These are phyloP conservation scores for Globisporangium parvum DNA, from an alignment of 352 stramenopile species.

Conservation along the genomic window DNA sequence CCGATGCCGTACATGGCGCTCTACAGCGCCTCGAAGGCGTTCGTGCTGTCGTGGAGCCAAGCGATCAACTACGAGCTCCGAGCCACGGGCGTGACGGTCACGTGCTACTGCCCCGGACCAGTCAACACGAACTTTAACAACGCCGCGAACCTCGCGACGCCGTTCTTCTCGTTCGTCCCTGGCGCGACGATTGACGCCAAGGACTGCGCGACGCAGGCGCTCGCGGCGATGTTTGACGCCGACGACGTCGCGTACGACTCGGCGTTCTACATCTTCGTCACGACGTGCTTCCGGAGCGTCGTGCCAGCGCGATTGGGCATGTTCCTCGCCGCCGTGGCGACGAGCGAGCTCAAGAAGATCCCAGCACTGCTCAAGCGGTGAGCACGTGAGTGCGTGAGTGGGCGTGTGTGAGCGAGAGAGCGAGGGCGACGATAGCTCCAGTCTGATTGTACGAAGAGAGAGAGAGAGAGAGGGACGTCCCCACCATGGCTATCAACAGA, in stretches of 20 bases:
- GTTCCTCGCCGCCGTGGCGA: conserved; percentile 30
- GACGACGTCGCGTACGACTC: conserved; percentile 44
- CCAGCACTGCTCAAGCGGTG: conserved; percentile 21
- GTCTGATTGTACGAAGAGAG: neutral
- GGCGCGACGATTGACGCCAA: conserved; percentile 29
- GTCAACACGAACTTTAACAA: conserved; percentile 70
- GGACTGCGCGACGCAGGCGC: conserved; percentile 29
- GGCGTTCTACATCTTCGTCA: conserved; percentile 27
- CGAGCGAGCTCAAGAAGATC: conserved; percentile 24
- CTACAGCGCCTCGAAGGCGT: conserved; percentile 79
- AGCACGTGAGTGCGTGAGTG: neutral
- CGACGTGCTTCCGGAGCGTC: conserved; percentile 28
- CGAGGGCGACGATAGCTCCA: neutral
- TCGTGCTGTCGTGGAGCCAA: conserved; percentile 68
- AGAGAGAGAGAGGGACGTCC: too few relatives aligned
- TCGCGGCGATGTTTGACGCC: conserved; percentile 57
- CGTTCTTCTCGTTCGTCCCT: conserved; percentile 32
- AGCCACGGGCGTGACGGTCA: conserved; percentile 67
- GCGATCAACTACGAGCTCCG: conserved; percentile 80
- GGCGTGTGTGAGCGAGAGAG: neutral
- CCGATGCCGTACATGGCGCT: conserved; percentile 57
- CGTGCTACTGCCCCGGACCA: conserved; percentile 64
- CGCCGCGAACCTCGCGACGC: conserved; percentile 25
- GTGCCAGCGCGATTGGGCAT: conserved; percentile 29
- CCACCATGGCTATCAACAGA: too few relatives aligned